Evolutionary conservation across 2,329 filamentous ascomycete species (phyloP), one percentile per base, ranked within the genome.

Genomic region (Apiospora koreana): DNA sequence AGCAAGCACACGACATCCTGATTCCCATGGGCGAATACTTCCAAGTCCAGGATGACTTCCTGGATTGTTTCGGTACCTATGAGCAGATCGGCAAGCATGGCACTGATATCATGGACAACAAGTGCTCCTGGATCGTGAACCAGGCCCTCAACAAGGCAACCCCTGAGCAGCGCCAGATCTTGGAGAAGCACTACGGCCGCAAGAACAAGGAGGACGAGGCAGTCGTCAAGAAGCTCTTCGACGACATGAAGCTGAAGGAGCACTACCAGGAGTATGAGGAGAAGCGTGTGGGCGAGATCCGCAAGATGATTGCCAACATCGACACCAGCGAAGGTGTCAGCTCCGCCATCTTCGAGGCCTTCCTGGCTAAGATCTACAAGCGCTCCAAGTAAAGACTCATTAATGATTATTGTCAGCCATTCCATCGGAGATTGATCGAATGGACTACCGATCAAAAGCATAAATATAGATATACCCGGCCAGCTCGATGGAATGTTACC

Each of bases 1-100:
- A 95, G 84, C 92, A 93, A 79, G 92, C 94, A 62, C 90, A 96
- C 81, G 91, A 95, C 75, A 98, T 99, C 79, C 90, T 99, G 72
- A 97, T 99, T 75, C 95, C 95, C 28, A 93, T 98, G 81, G 96
- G 96, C 79, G 95, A 98, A 86, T 99, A 99, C 87, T 99, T 99
- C 89, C 96, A 99, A 85, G 90, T 97, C 74, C 96, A 99, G 84
- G 96, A 99, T 82, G 96, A 99, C 86, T 99, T 96, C 85, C 93
- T 99, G 68, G 96, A 99, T 87, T 97, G 97, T 85, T 99, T 96
- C 79, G 96, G 95, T 77, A 91, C 95, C 76, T 94, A 96, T 48
- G 90, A 94, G 78, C 89, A 94, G 79, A 96, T 99, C 80, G 96
- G 96, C 83, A 99, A 99, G 90, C 97, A 98, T 75, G 96, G 96